A percentile compares a stretch with the other conserved stretches of the same genome.
Evolutionary conservation across 768 basidiomycete genomes (phyloP).

Genomic region (Rhizopogon rudus): DNA sequence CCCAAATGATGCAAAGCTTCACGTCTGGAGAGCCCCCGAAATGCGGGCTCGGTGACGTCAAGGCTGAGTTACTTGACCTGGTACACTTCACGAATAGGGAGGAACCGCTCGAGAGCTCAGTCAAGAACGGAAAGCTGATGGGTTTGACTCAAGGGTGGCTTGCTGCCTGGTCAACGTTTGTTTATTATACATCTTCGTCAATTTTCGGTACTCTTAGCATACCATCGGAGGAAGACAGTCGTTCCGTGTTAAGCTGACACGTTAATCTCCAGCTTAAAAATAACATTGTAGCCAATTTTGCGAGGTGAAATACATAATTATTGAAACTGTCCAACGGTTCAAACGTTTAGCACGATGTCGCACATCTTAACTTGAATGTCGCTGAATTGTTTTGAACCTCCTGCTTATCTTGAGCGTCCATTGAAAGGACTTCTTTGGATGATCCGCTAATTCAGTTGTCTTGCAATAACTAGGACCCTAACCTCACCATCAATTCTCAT

Average conservation of each 20-base stretch:
- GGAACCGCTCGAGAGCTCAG: slow-evolving; percentile 38
- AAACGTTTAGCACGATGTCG: no score
- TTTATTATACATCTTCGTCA: no score
- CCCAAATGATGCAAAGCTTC: slow-evolving; percentile 39
- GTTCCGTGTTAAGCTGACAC: no score
- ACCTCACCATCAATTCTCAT: background rate
- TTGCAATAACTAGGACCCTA: background rate
- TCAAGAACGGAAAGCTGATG: slow-evolving; percentile 65
- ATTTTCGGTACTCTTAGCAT: no score
- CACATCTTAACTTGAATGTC: background rate
- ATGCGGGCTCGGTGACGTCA: slow-evolving; percentile 35
- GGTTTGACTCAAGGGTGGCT: slow-evolving; percentile 4
- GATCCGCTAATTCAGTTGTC: background rate
- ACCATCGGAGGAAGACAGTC: no score
- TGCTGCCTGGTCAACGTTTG: no score
- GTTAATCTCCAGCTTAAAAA: no score
- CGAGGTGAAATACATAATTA: no score
- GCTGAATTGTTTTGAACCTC: background rate
- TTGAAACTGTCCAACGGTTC: no score
- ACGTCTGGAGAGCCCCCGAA: slow-evolving; percentile 27
- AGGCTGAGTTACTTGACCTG: slow-evolving; percentile 32
- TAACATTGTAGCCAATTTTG: no score
- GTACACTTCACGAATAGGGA: slow-evolving; percentile 34
- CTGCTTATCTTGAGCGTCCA: background rate
- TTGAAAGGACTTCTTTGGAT: background rate